These are phyloP conservation scores for Poterioochromonas sp. DNA, from an alignment of 352 stramenopile genomes.

Conservation along the genomic window DNA sequence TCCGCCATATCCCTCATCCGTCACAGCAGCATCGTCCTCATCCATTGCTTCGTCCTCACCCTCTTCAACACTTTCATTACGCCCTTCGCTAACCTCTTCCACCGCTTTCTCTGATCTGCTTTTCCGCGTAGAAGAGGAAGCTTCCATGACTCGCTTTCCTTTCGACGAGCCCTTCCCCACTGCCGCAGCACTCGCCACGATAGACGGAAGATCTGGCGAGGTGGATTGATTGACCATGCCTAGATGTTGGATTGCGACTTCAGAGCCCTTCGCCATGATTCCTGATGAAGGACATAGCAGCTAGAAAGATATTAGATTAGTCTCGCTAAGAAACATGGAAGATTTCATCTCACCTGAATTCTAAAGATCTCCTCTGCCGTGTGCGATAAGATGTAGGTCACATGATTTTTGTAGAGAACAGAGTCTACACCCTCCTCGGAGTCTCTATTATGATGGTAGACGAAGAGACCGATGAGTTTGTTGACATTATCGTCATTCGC, in stretches of 20 bases:
- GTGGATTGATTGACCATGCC: neutral
- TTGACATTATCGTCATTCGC: slow-evolving; percentile 7
- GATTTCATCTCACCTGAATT: no score
- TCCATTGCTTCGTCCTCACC: neutral
- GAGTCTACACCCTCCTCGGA: neutral
- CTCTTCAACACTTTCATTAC: neutral
- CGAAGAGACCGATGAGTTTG: slow-evolving; percentile 21
- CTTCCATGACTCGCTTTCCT: neutral
- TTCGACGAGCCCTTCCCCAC: neutral
- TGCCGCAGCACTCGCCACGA: neutral
- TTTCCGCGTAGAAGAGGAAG: neutral
- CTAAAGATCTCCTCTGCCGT: slow-evolving; percentile 20
- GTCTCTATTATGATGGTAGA: slow-evolving; percentile 4
- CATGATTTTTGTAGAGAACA: neutral
- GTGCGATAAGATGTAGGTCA: slow-evolving; percentile 6
- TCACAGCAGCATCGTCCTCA: neutral
- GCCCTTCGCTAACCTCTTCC: no score
- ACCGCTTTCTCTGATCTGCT: neutral
- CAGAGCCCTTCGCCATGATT: neutral
- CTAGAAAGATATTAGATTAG: no score
- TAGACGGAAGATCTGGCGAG: neutral
- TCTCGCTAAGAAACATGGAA: no score
- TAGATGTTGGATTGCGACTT: neutral
- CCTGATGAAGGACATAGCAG: neutral
- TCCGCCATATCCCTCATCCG: neutral